Conservation (phyloP, 2,329 filamentous ascomycete genomes). For the Fonsecaea monophora region DNA sequence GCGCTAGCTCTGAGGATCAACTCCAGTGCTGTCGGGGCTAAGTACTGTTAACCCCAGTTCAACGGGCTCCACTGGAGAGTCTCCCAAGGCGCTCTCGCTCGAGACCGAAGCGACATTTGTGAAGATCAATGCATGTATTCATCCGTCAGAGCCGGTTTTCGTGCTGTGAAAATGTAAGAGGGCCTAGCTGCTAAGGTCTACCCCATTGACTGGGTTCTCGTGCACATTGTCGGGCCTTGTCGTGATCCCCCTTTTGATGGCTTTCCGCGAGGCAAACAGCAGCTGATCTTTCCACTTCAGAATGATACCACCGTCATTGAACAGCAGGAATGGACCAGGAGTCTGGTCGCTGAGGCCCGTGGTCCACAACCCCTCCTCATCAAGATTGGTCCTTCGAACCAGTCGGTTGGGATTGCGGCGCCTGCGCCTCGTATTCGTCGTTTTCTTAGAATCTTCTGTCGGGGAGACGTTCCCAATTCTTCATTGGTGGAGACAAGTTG, state of each 20-base stretch:
- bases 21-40: conserved; percentile 10
- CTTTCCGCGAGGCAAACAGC: background rate
- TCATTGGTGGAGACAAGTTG: conserved; percentile 14
- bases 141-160: conserved; percentile 3
- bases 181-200: background rate
- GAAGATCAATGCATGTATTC: background rate
- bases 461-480: background rate
- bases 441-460: background rate
- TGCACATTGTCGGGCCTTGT: background rate
- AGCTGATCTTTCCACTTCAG: background rate
- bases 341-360: background rate
- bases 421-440: background rate
- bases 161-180: background rate
- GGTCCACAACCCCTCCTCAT: background rate
- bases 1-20: conserved; percentile 16
- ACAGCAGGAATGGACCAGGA: background rate
- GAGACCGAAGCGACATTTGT: conserved; percentile 6
- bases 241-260: background rate
- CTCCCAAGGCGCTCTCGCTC: background rate
- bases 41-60: conserved; percentile 1
- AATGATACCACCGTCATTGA: background rate
- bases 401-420: background rate
- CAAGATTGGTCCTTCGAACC: background rate
- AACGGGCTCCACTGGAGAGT: conserved; percentile 7
- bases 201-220: background rate